Percentiles rank a stretch among this genome's conserved stretches.
These are phyloP conservation scores for Xylaria sp. DNA, from an alignment of 2,329 filamentous ascomycete species.

Conservation along the genomic window DNA sequence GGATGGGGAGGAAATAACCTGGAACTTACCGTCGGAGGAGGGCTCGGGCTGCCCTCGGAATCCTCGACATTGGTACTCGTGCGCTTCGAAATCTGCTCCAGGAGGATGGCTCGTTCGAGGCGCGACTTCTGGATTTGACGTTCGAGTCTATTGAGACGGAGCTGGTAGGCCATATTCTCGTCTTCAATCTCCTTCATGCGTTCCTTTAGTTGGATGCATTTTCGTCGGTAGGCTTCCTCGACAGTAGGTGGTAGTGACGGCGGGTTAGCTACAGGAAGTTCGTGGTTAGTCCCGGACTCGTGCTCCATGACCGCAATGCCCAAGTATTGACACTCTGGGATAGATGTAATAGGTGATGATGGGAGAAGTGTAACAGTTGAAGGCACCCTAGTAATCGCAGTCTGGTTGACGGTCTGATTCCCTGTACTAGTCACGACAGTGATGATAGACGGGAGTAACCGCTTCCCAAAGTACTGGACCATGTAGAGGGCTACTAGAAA, in stretches of 20 bases:
- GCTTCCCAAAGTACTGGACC: no score
- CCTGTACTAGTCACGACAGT: no score
- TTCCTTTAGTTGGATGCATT: conserved; percentile 93
- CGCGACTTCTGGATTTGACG: conserved; percentile 90
- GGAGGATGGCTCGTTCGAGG: conserved; percentile 76
- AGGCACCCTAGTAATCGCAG: no score
- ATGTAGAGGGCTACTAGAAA: no score
- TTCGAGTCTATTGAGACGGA: conserved; percentile 77
- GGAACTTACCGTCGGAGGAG: conserved; percentile 71
- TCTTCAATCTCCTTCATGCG: conserved; percentile 90
- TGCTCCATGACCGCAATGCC: not conserved
- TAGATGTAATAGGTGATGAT: no score
- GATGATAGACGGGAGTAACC: no score
- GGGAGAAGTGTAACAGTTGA: no score
- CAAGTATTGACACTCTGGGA: no score
- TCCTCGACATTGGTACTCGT: conserved; percentile 77
- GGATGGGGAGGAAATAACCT: conserved; percentile 7
- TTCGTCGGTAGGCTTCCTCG: conserved; percentile 92
- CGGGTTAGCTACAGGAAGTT: conserved; percentile 47
- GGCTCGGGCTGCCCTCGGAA: conserved; percentile 77
- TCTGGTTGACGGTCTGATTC: no score
- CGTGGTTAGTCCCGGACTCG: conserved; percentile 36
- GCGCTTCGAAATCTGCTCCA: conserved; percentile 73
- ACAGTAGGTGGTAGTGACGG: conserved; percentile 80
- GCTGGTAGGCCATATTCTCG: conserved; percentile 81